These are phyloP conservation scores for Chlorociboria aeruginascens DNA, from an alignment of 495 filamentous ascomycete genomes.

Conservation along the genomic window DNA sequence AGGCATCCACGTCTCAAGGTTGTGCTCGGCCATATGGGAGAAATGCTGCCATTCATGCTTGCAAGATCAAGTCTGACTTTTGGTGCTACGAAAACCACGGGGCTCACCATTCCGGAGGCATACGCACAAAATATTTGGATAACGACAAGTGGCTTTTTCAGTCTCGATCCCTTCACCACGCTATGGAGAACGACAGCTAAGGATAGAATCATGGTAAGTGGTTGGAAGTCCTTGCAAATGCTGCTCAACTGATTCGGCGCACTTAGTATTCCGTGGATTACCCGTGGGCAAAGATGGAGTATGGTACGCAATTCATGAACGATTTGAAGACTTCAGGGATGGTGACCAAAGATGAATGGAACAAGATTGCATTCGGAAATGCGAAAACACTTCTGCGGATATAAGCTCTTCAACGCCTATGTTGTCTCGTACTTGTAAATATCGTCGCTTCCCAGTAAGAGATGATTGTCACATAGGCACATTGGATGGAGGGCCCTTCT, in stretches of 20 bases:
- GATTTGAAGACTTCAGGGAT: slow-evolving; percentile 39
- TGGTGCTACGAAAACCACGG: slow-evolving; percentile 26
- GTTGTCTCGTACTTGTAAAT: too few species aligned
- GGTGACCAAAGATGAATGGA: slow-evolving; percentile 36
- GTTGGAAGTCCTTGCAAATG: too few species aligned
- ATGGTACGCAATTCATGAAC: slow-evolving; percentile 31
- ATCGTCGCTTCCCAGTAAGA: too few species aligned
- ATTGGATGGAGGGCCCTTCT: too few species aligned
- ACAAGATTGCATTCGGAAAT: slow-evolving; percentile 42
- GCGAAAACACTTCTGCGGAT: slow-evolving; percentile 38
- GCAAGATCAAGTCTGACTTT: slow-evolving; percentile 45
- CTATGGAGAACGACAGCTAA: slow-evolving; percentile 38
- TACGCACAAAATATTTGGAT: slow-evolving; percentile 49
- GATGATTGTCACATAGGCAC: too few species aligned
- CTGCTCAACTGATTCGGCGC: too few species aligned
- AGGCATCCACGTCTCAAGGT: slow-evolving; percentile 43
- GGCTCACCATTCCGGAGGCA: background rate
- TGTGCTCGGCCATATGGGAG: slow-evolving; percentile 55
- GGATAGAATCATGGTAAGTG: slow-evolving; percentile 30
- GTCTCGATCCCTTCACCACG: slow-evolving; percentile 38
- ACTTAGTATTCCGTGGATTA: slow-evolving; percentile 44
- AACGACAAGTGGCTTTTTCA: slow-evolving; percentile 51
- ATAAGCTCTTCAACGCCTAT: too few species aligned
- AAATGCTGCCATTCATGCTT: slow-evolving; percentile 52
- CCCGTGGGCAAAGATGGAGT: slow-evolving; percentile 38